Percentiles rank a stretch among this genome's conserved stretches.
Evolutionary conservation across 2,329 filamentous ascomycete species (phyloP).

Genomic region (Acrodontium crateriforme): DNA sequence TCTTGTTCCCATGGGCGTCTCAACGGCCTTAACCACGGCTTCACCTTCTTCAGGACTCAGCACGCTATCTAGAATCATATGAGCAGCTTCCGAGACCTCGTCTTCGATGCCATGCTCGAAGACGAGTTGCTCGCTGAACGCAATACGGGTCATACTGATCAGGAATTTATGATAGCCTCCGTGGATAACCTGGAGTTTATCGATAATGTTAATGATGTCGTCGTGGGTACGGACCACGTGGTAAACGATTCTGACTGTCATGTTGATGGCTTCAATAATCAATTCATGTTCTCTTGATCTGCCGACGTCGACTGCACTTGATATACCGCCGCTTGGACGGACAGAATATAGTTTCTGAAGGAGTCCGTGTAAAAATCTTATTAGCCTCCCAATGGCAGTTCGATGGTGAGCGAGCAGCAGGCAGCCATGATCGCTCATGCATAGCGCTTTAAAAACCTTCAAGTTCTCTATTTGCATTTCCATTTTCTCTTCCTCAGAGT

Average conservation of each 20-base stretch:
- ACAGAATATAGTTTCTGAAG: conserved; percentile 44
- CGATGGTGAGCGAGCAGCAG: conserved; percentile 54
- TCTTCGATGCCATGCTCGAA: conserved; percentile 64
- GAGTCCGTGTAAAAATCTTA: conserved; percentile 62
- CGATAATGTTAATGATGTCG: conserved; percentile 48
- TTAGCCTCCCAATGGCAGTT: conserved; percentile 58
- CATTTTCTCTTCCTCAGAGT: conserved; percentile 28
- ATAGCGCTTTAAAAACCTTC: conserved; percentile 41
- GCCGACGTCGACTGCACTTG: background rate
- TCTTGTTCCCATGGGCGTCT: conserved; percentile 19
- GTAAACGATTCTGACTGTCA: conserved; percentile 46
- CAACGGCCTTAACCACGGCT: conserved; percentile 36
- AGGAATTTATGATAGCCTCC: conserved; percentile 73
- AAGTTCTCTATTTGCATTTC: conserved; percentile 34
- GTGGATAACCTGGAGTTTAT: conserved; percentile 54
- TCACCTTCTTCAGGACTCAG: conserved; percentile 70
- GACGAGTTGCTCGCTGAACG: conserved; percentile 67
- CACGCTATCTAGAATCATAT: conserved; percentile 64
- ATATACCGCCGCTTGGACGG: conserved; percentile 12
- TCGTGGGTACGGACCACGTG: conserved; percentile 44
- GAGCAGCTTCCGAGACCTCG: conserved; percentile 67
- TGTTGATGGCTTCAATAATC: conserved; percentile 41
- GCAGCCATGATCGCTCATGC: conserved; percentile 47
- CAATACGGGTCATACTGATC: conserved; percentile 66
- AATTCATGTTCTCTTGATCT: conserved; percentile 21